A percentile compares a stretch with the other conserved stretches of the same genome.
Conservation (phyloP, 495 filamentous ascomycete species). For the Cercophora scortea region DNA sequence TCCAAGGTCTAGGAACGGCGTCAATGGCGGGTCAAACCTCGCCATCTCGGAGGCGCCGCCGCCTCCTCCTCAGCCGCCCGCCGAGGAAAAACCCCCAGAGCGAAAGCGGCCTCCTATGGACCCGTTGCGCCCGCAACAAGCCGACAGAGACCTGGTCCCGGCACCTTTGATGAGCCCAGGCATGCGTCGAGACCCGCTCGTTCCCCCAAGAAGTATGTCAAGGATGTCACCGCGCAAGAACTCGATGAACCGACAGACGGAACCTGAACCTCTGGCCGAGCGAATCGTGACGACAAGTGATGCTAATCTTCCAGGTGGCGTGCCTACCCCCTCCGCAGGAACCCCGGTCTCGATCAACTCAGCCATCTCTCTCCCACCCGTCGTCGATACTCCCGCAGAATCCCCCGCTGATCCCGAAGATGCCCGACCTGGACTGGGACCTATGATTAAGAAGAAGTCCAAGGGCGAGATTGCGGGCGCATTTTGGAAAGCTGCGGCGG, state of each 20-base stretch:
- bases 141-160: conserved; percentile 40
- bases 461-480: conserved; percentile 62
- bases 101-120: conserved; percentile 48
- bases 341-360: conserved; percentile 15
- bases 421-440: conserved; percentile 70
- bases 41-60: conserved; percentile 24
- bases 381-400: conserved; percentile 13
- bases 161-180: conserved; percentile 46
- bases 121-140: conserved; percentile 30
- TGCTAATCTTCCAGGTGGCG: neutral
- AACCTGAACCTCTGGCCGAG: conserved; percentile 10
- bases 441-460: conserved; percentile 80
- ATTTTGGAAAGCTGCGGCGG: conserved; percentile 78
- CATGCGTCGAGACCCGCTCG: conserved; percentile 34
- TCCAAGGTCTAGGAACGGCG: conserved; percentile 40
- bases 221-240: conserved; percentile 32
- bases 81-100: conserved; percentile 39
- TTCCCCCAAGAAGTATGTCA: conserved; percentile 39
- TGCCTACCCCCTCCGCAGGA: conserved; percentile 14
- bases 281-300: conserved; percentile 10
- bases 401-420: conserved; percentile 37
- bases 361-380: conserved; percentile 13
- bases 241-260: conserved; percentile 16
- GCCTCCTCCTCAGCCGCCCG: conserved; percentile 17
- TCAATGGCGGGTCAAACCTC: conserved; percentile 26